These are phyloP conservation scores for Plasmodium yoelii DNA, from an alignment of 169 alveolate genomes.

Conservation along the genomic window DNA sequence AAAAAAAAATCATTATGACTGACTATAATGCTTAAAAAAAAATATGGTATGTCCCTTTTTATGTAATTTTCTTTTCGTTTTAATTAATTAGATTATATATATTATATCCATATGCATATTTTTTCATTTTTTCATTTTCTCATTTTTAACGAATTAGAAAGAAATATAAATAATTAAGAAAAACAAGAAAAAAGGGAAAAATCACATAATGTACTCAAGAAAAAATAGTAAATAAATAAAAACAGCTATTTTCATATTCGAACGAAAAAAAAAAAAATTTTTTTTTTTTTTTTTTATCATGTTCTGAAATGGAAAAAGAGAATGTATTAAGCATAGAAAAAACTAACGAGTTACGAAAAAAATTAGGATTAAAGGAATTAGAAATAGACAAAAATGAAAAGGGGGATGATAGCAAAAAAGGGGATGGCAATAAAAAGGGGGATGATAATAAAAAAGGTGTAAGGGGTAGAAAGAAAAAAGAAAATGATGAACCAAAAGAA, in stretches of 20 bases:
- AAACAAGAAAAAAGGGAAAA: too few relatives aligned
- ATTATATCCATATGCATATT: too few relatives aligned
- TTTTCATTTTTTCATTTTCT: too few relatives aligned
- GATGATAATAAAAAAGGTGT: constrained; percentile 6
- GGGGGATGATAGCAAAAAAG: constrained; percentile 2
- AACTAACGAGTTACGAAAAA: constrained; percentile 69
- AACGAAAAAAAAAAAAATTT: background rate
- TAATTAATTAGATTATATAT: too few relatives aligned
- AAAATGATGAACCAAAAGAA: background rate
- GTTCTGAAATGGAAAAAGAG: constrained; percentile 31
- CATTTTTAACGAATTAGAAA: too few relatives aligned
- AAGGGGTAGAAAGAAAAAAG: constrained; percentile 9
- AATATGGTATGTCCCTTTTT: too few relatives aligned
- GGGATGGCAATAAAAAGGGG: too few relatives aligned
- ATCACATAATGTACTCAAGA: background rate
- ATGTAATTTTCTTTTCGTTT: too few relatives aligned
- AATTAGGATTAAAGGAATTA: constrained; percentile 66
- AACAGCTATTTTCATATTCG: background rate
- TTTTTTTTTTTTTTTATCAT: background rate
- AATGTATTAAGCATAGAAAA: constrained; percentile 62
- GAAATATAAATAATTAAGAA: too few relatives aligned
- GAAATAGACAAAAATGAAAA: constrained; percentile 20
- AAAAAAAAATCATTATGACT: too few relatives aligned
- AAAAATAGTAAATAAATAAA: too few relatives aligned
- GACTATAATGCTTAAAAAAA: too few relatives aligned